Percentiles rank a stretch among this genome's conserved stretches.
Conservation (phyloP, 495 filamentous ascomycete species). For the Penicillium crystallinum region DNA sequence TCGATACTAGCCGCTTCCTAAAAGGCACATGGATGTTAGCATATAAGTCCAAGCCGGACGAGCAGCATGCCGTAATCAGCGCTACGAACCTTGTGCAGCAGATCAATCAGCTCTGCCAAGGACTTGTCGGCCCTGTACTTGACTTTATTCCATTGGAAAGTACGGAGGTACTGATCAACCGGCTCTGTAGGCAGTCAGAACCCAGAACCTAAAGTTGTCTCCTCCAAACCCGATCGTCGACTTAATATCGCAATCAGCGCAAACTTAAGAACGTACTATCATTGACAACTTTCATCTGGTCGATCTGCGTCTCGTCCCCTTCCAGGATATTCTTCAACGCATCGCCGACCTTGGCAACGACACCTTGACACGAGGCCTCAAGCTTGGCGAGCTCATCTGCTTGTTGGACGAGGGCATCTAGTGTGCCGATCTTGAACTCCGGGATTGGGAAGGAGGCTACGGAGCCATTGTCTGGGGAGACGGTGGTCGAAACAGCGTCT, state of each 20-base stretch:
- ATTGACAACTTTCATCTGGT: slow-evolving; percentile 88
- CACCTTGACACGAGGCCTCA: slow-evolving; percentile 67
- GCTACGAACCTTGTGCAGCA: slow-evolving; percentile 68
- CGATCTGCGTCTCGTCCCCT: slow-evolving; percentile 74
- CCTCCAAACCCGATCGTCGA: background rate
- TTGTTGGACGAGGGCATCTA: slow-evolving; percentile 94
- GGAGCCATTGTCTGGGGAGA: slow-evolving; percentile 69
- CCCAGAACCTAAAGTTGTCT: background rate
- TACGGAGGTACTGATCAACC: slow-evolving; percentile 83
- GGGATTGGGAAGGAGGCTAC: slow-evolving; percentile 78
- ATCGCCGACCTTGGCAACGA: slow-evolving; percentile 85
- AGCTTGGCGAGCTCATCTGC: slow-evolving; percentile 94
- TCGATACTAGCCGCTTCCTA: slow-evolving; percentile 84
- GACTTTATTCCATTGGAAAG: slow-evolving; percentile 93
- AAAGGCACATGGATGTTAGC: background rate
- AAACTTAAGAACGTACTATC: slow-evolving; percentile 64
- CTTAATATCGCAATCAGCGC: background rate
- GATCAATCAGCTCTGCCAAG: slow-evolving; percentile 76
- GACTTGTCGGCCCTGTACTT: slow-evolving; percentile 92
- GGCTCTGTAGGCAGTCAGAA: slow-evolving; percentile 56
- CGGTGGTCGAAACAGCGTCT: slow-evolving; percentile 61
- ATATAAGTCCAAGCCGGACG: background rate
- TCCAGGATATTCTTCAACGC: slow-evolving; percentile 74
- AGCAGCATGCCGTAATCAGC: background rate
- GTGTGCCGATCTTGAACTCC: slow-evolving; percentile 93